These are phyloP conservation scores for Arxiozyma telluris DNA, from an alignment of 1,139 yeast species.

Conservation along the genomic window DNA sequence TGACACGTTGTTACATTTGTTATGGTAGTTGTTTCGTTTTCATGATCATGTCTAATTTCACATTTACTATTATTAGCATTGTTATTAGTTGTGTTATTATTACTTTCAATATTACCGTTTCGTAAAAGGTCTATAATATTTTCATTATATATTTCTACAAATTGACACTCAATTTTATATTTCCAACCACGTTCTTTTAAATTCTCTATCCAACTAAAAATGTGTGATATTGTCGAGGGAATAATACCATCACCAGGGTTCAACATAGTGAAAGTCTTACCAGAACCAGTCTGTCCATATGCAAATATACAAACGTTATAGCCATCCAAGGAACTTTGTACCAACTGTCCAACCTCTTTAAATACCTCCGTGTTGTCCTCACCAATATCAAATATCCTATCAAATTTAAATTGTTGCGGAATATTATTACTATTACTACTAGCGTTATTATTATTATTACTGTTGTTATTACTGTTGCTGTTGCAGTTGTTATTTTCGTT, in stretches of 20 bases:
- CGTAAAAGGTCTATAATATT: constrained; percentile 59
- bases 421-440: background rate
- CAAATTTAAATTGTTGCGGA: constrained; percentile 54
- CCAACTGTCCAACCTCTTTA: constrained; percentile 75
- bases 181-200: constrained; percentile 55
- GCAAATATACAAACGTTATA: constrained; percentile 90
- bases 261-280: constrained; percentile 90
- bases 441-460: background rate
- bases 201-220: constrained; percentile 51
- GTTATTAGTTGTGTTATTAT: constrained; percentile 11
- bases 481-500: background rate
- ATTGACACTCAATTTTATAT: constrained; percentile 61
- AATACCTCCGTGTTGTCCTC: constrained; percentile 57
- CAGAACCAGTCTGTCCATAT: constrained; percentile 97
- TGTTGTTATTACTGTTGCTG: constrained; percentile 1
- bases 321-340: constrained; percentile 88
- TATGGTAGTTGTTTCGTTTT: constrained; percentile 43
- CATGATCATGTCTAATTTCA: constrained; percentile 69
- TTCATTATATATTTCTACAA: constrained; percentile 86
- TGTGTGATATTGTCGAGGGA: constrained; percentile 64
- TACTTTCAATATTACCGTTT: constrained; percentile 2
- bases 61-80: constrained; percentile 34
- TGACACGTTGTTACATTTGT: constrained; percentile 49
- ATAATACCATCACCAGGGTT: constrained; percentile 67
- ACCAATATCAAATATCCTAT: constrained; percentile 57